phyloP scores from a whole-genome alignment of 768 basidiomycete genomes.

The Punctularia strigosozonata region DNA sequence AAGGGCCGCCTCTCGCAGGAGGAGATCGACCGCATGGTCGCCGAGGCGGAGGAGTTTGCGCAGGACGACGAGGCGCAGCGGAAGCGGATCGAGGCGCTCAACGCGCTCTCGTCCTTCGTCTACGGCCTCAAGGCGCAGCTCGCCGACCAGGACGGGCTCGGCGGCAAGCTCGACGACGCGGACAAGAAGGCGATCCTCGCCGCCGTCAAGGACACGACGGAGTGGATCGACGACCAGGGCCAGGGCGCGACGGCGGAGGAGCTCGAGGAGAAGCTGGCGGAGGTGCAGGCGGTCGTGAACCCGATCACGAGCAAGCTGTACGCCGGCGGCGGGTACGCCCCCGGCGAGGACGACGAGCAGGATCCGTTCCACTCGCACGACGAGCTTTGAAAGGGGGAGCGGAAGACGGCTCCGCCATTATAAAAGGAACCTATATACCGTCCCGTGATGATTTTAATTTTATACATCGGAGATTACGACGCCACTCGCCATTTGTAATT shows the following conservation, averaged over 20 bases:
- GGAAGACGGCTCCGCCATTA: too few species aligned
- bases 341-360: slow-evolving; percentile 29
- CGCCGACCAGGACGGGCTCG: slow-evolving; percentile 78
- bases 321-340: slow-evolving; percentile 23
- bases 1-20: slow-evolving; percentile 29
- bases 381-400: slow-evolving; percentile 43
- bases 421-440: too few species aligned
- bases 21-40: slow-evolving; percentile 30
- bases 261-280: slow-evolving; percentile 81
- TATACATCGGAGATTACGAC: too few species aligned
- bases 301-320: slow-evolving; percentile 85
- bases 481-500: too few species aligned
- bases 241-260: slow-evolving; percentile 71
- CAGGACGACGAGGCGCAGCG: slow-evolving; percentile 67
- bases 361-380: slow-evolving; percentile 36
- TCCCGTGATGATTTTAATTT: too few species aligned
- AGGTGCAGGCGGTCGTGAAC: slow-evolving; percentile 63
- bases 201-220: slow-evolving; percentile 77
- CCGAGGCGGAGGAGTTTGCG: slow-evolving; percentile 54
- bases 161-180: slow-evolving; percentile 72
- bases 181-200: slow-evolving; percentile 78
- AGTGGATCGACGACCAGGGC: slow-evolving; percentile 87
- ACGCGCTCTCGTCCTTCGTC: slow-evolving; percentile 69
- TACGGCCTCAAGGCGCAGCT: slow-evolving; percentile 85
- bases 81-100: slow-evolving; percentile 79